Base-by-base conservation (phyloP, 176 grass and related monocot genomes). In the Phyllostachys edulis region DNA sequence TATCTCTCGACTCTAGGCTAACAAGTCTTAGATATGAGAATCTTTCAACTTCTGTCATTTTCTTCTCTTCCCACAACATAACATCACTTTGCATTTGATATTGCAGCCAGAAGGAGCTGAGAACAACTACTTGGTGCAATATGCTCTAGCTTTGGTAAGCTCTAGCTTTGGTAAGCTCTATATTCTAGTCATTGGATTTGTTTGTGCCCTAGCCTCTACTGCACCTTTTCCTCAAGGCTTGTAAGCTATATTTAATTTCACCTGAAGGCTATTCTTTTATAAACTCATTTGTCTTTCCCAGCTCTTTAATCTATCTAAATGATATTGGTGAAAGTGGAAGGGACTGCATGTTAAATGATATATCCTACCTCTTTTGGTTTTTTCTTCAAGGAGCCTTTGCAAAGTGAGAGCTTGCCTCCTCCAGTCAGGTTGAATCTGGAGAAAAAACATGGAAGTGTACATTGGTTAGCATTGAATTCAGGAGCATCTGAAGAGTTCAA, bases 81-180 rank as follows among this genome's bases (percentile, higher is more conserved):
- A 84, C 63, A 78, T 49, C 21, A 11, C 32, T 79, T 86, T 66
- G 10, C 56, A 32, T 86, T 79, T 67, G 55, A 42, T 24, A n/a
- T 49, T 63, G 24, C 66, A 96, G 91, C 93, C 97, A 46, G 93
- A 99, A 91, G 97, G 97, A 79, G 97, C 93, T 60, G 97, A 91
- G 3, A 88, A 84, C 67, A 99, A 99, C 77, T 99, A 96, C 79
- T 80, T 96, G 80, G 84, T 96, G 44, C 97, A 99, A 82, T 99
- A 99, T 37, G 97, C 93, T 37, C 78, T 99, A 71, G 97, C 97
- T 87, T 84, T 99, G 93, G 97, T 99, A 88, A 96, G 89, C 24
- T 83, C 49, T 56, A 63, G 18, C n/a, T n/a, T n/a, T n/a, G n/a
- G n/a, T n/a, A n/a, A n/a, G n/a, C n/a, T n/a, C n/a, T n/a, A n/a